Base-by-base conservation (phyloP, 306 rosid genomes). In the Potentilla sterilis region DNA sequence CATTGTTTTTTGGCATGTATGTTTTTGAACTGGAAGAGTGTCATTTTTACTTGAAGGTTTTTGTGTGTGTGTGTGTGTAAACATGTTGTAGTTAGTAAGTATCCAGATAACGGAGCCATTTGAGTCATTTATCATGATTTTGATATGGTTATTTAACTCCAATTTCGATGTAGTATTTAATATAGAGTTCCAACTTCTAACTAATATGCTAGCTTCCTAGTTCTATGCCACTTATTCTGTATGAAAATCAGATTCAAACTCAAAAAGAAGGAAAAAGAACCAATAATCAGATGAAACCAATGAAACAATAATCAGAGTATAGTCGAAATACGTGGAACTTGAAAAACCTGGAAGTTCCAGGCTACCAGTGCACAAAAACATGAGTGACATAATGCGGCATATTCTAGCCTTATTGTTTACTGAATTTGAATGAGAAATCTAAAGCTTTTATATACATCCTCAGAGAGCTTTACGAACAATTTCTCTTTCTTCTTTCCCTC, bases 311-410 rank as follows among this genome's bases (percentile, higher is more conserved):
- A 28, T 28, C 28, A 28, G 28, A 28, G 28, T 28, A 28, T 28
- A 28, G 28, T 28, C 28, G 1, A 28, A 28, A 28, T 28, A 28
- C 28, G 6, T 41, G 57, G 24, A 58, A 73, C 43, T 70, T 32
- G 24, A 55, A 38, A 61, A 64, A 15, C 38, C 9, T 38, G 75
- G 28, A 59, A 32, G 72, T 38, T 24, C 15, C 75, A 70, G 76
- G 76, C 15, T 44, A 48, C 55, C 34, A 43, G 55, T 57, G 22
- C 72, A 47, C 37, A 15, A 54, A 47, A 0, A 70, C 18, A 44
- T 6, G n/a, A 46, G 46, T 42, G 49, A 42, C 58, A 14, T 58
- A 16, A 9, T 8, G 24, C 12, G 2, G 9, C 34, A 19, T 21
- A 74, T 44, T 42, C 28, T 47, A 34, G 22, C 51, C 61, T 35